Evolutionary conservation across 108 stramenopile species (phyloP), one percentile per base, ranked within the genome.

Genomic region (Cyclostephanos tholiformis): DNA sequence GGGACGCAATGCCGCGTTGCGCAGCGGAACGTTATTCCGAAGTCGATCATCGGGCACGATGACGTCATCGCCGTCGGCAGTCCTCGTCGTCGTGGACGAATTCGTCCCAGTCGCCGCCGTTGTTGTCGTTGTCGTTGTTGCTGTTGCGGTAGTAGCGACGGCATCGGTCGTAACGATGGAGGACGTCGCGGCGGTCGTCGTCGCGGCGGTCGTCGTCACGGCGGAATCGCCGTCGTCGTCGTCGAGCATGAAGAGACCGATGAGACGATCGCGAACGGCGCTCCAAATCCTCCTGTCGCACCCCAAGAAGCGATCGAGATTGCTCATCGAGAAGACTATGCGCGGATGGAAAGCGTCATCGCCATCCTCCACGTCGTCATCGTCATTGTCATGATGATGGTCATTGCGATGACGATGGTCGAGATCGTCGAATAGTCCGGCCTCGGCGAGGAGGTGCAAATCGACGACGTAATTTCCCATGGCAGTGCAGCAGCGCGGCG

Each of bases 241-340:
- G 2, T 64, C 32, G 23, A 25, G 8, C 12, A 80, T 26, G 20
- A 97, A 85, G 30, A 97, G 76, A 57, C 71, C 61, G 32, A 82
- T 77, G 14, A 97, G 39, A 51, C 80, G 65, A 62, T 83, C 76
- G 9, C 97, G 85, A 11, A 91, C 85, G 13, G 80, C 65, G 6
- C 74, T 63, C 97, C 97, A 97, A 26, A 87, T 72, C 0, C 69
- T 27, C 25, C 82, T 79, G 6, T 84, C 61, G 52, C 73, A 77
- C 5, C 70, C 76, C 83, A 97, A 82, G 67, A 96, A 97, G 4
- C 67, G 69, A 68, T 96, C 93, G 35, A 97, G 74, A 19, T 85
- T 76, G 2, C 75, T 17, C 60, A 72, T 69, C 25, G 82, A 71
- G 63, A 83, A 83, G 44, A 79, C 74, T 32, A 75, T 30, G 14